Conservation (phyloP, 1,284 basidiomycete species). For the Rhodotorula sp. region DNA sequence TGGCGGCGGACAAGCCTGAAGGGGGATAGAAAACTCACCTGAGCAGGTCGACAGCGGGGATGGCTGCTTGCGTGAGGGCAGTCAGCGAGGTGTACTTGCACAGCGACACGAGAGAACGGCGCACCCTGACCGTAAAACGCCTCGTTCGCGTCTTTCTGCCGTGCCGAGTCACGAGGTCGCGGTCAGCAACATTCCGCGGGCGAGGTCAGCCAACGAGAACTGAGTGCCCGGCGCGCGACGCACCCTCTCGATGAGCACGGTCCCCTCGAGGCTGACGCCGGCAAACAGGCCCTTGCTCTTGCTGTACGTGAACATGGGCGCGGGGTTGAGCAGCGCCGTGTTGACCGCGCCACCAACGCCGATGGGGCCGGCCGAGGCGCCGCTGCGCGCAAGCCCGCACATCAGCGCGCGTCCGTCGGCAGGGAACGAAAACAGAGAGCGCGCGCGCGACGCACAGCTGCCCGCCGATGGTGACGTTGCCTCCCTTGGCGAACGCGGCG, state of each 20-base stretch:
- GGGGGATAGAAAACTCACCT: conserved; percentile 49
- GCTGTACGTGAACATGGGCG: conserved; percentile 94
- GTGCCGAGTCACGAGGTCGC: too few relatives aligned
- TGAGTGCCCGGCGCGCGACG: neutral
- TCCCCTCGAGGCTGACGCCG: conserved; percentile 91
- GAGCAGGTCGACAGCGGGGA: conserved; percentile 87
- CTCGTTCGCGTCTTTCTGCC: conserved; percentile 50
- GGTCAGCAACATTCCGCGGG: neutral
- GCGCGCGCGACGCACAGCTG: conserved; percentile 39
- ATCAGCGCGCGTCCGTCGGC: neutral
- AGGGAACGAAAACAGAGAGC: too few relatives aligned
- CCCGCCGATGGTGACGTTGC: conserved; percentile 91
- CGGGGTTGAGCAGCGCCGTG: conserved; percentile 82
- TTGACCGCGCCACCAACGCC: conserved; percentile 92
- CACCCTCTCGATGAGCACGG: conserved; percentile 89
- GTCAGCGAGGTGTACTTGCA: neutral
- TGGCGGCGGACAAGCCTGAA: too few relatives aligned
- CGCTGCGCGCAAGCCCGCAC: conserved; percentile 39
- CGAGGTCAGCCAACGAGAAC: too few relatives aligned
- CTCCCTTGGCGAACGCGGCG: conserved; percentile 88
- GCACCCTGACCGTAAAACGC: conserved; percentile 84
- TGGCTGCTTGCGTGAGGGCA: conserved; percentile 50
- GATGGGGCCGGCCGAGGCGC: conserved; percentile 82
- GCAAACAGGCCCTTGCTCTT: conserved; percentile 78
- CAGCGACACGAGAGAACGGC: too few relatives aligned